A percentile compares a stretch with the other conserved stretches of the same genome.
These are phyloP conservation scores for Acanthamoeba triangularis DNA, from an alignment of 208 protist genomes.

Conservation along the genomic window DNA sequence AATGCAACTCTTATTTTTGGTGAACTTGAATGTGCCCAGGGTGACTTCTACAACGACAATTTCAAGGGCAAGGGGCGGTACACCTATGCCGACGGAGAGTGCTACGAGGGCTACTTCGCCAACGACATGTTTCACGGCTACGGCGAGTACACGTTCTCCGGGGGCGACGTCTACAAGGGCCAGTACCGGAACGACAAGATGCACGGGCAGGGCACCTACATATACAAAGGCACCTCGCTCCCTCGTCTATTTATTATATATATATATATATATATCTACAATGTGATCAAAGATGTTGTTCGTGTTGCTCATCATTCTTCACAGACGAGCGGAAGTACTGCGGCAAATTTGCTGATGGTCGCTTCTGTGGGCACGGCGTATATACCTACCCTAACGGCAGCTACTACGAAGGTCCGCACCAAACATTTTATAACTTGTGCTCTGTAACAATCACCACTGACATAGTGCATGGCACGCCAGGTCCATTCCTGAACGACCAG, in stretches of 20 bases:
- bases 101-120: constrained; percentile 62
- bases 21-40: background rate
- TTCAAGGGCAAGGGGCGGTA: constrained; percentile 66
- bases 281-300: background rate
- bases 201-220: constrained; percentile 57
- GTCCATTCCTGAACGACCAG: constrained; percentile 29
- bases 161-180: constrained; percentile 46
- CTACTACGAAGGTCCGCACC: constrained; percentile 8
- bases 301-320: background rate
- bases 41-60: constrained; percentile 53
- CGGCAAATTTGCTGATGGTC: background rate
- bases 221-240: background rate
- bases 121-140: constrained; percentile 59
- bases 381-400: constrained; percentile 47
- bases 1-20: no score
- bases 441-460: background rate
- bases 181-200: constrained; percentile 62
- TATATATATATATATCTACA: no score
- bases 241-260: no score
- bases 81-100: constrained; percentile 39
- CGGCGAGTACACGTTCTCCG: constrained; percentile 39
- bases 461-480: background rate
- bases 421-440: background rate
- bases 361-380: background rate
- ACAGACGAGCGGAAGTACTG: background rate